A percentile compares a stretch with the other conserved stretches of the same genome.
These are phyloP conservation scores for Tremellales sp. DNA, from an alignment of 1,284 basidiomycete genomes.

Conservation along the genomic window DNA sequence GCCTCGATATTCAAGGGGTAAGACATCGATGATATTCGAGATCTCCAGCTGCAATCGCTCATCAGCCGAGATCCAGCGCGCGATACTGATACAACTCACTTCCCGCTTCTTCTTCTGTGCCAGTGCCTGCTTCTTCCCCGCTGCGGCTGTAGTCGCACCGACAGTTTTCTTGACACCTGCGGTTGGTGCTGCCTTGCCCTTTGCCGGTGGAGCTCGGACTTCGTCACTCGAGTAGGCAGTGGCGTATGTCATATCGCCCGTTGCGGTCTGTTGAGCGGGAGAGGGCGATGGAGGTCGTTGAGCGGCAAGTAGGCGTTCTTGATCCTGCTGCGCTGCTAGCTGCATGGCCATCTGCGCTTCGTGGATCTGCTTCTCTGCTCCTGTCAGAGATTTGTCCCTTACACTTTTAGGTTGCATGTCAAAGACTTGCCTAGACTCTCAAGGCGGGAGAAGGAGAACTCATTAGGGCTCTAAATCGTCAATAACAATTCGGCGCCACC, in stretches of 20 bases:
- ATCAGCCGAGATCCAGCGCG: conserved; percentile 1
- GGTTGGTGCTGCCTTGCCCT: conserved; percentile 1
- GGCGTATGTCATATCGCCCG: conserved; percentile 41
- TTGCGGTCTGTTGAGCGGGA: conserved; percentile 2
- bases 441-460: conserved; percentile 8
- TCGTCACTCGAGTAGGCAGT: conserved; percentile 33
- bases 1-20: conserved; percentile 87
- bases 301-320: too few relatives aligned
- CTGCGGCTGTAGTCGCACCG: conserved; percentile 5
- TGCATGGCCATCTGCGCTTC: neutral
- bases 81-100: conserved; percentile 45
- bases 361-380: conserved; percentile 6
- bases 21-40: conserved; percentile 67
- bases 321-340: neutral
- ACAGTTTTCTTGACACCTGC: conserved; percentile 11
- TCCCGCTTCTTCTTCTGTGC: conserved; percentile 76
- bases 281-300: conserved; percentile 1
- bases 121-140: conserved; percentile 22
- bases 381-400: too few relatives aligned
- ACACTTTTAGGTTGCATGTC: neutral
- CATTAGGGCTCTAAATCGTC: conserved; percentile 8
- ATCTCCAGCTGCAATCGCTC: conserved; percentile 51
- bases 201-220: conserved; percentile 9
- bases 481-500: neutral
- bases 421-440: conserved; percentile 1